Evolutionary conservation across 805 yeast species (phyloP).

Genomic region (Saccharomycopsis schoenii): DNA sequence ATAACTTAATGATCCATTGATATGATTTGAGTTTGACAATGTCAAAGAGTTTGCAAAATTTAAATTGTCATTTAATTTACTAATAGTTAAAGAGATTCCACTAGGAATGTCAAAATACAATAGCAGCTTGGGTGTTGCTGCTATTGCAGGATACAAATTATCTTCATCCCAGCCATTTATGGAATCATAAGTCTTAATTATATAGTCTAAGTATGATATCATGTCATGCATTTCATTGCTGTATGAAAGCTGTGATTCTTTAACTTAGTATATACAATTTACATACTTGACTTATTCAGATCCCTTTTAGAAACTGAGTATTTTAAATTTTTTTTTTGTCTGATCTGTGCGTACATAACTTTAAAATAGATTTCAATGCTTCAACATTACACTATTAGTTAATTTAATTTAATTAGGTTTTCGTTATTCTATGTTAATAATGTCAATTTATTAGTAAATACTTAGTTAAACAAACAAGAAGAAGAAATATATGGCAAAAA

Average conservation of each 20-base stretch:
- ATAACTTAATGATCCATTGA: slow-evolving; percentile 80
- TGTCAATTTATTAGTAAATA: not conserved
- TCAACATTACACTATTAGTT: no score
- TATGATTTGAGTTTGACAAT: slow-evolving; percentile 48
- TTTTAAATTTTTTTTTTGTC: not conserved
- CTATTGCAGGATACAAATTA: slow-evolving; percentile 64
- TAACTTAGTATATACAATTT: no score
- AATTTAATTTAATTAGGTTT: no score
- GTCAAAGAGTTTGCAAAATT: slow-evolving; percentile 62
- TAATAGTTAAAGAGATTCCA: slow-evolving; percentile 54
- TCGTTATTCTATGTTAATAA: not conserved
- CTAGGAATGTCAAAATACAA: slow-evolving; percentile 67
- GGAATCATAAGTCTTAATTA: slow-evolving; percentile 59
- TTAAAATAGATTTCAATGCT: not conserved
- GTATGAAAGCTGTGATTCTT: no score
- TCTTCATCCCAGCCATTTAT: slow-evolving; percentile 73
- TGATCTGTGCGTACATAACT: not conserved
- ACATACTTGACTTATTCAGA: no score
- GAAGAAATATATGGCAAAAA: not conserved
- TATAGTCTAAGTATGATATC: slow-evolving; percentile 82
- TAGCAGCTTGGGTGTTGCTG: slow-evolving; percentile 56
- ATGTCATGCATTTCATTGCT: slow-evolving; percentile 27
- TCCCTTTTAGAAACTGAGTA: not conserved
- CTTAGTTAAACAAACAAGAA: not conserved
- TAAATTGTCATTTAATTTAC: slow-evolving; percentile 58